Percentiles rank a stretch among this genome's conserved stretches.
Conservation (phyloP, 257 asterid genomes). For the Petunia secreta region DNA sequence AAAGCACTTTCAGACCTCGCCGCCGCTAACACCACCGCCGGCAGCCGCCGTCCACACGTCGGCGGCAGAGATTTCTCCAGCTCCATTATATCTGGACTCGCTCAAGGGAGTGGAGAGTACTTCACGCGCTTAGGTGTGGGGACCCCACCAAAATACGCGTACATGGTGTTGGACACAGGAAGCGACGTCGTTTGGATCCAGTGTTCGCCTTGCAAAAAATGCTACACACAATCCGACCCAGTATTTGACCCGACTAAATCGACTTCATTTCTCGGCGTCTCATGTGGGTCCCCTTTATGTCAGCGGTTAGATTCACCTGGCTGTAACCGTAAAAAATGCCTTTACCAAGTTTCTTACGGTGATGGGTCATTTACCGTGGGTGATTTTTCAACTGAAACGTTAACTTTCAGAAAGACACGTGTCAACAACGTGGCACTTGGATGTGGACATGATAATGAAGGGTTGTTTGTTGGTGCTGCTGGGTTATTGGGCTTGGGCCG, state of each 20-base stretch:
- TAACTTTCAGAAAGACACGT: slow-evolving; percentile 60
- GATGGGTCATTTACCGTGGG: slow-evolving; percentile 88
- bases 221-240: slow-evolving; percentile 84
- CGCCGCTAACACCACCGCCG: slow-evolving; percentile 25
- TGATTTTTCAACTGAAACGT: slow-evolving; percentile 83
- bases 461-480: slow-evolving; percentile 82
- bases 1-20: slow-evolving; percentile 39
- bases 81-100: slow-evolving; percentile 68
- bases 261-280: slow-evolving; percentile 48
- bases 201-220: slow-evolving; percentile 77
- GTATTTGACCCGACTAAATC: slow-evolving; percentile 69
- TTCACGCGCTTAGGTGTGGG: slow-evolving; percentile 95
- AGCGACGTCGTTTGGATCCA: slow-evolving; percentile 93
- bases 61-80: slow-evolving; percentile 57
- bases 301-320: slow-evolving; percentile 65
- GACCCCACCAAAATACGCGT: slow-evolving; percentile 64
- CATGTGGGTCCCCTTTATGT: slow-evolving; percentile 71
- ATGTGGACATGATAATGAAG: slow-evolving; percentile 91
- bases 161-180: slow-evolving; percentile 89
- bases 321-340: slow-evolving; percentile 68
- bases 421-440: slow-evolving; percentile 65
- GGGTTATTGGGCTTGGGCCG: slow-evolving; percentile 89
- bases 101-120: slow-evolving; percentile 93
- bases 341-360: slow-evolving; percentile 84
- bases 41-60: slow-evolving; percentile 20